Base-by-base conservation (phyloP, 768 basidiomycete species). In the Megacollybia marginata region DNA sequence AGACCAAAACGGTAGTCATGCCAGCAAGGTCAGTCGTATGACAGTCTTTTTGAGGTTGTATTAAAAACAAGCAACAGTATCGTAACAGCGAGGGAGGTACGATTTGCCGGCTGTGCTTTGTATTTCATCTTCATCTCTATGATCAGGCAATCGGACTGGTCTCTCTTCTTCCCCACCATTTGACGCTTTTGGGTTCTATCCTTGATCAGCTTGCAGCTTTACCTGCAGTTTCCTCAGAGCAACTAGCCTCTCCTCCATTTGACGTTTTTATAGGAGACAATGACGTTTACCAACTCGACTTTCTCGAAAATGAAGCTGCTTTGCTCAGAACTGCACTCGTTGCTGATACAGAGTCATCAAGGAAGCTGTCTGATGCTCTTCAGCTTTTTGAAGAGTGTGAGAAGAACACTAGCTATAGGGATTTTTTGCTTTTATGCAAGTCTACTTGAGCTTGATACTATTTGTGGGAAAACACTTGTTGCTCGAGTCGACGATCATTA, bases 351-450 rank as follows among this genome's bases (percentile, higher is more conserved):
- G 74, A 75, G 52, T 60, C 67, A 10, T 62, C 65, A 10, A 64
- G 74, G 32, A 75, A 74, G 54, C 59, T 78, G 33, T 51, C 60
- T 10, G 75, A 77, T 53, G 76, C 77, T 16, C 55, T 78, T 44
- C 52, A 57, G 44, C 68, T 75, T 16, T 76, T 78, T 52, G 68
- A 57, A 1, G 67, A 68, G 54, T 68, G 62, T 53, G 77, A 79
- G 59, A 56, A 50, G 49, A 68, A 69, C 54, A 69, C 69, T 34
- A n/a, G n/a, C n/a, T n/a, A n/a, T n/a, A 71, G 63, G 59, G 63
- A 64, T 43, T 62, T 61, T 16, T 44, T 55, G 38, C 23, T 28
- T 6, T 28, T 6, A 28, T 40, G 38, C 38, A 40, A 18, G 18
- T 15, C 3, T 40, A 40, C 38, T 40, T 36, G 10, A 36, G 35